Base-by-base conservation (phyloP, 768 basidiomycete species). In the Chalciporus sphaerocephalus region DNA sequence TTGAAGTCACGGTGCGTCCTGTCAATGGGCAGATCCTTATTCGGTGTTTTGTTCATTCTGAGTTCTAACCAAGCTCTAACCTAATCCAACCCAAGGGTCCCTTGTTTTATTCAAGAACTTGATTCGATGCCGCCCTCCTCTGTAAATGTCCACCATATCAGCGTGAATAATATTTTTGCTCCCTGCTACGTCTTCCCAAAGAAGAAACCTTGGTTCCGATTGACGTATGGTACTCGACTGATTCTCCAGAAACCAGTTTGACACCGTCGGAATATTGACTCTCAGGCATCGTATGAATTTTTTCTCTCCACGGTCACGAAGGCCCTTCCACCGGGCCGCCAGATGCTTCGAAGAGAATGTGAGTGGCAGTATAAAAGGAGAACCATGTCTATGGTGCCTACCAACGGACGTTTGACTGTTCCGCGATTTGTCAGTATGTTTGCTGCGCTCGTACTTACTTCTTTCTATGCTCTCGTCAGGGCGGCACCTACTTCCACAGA, bases 391-490 rank as follows among this genome's bases (percentile, higher is more conserved):
- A 9, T n/a, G n/a, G 20, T 11, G 25, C 17, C 27, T 27, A 2
- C 20, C 24, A 23, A 46, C 40, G 30, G 17, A 28, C 36, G 43
- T 40, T 18, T 16, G 16, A 18, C 17, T 39, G 38, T 27, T 40
- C 11, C 25, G 13, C 39, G 17, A 18, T 4, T 11, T 17, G 16
- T 40, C 12, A 15, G n/a, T 35, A 59, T 55, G 52, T 13, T 51
- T 22, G 9, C 39, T 17, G 18, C 45, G 34, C 22, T 57, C 6
- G 1, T 17, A 28, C 33, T 63, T 16, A 6, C 51, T 42, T 42
- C 56, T n/a, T 34, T 63, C 59, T 32, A 51, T 53, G 35, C 39
- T 22, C 24, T 60, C 20, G 24, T 23, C 16, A 30, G 27, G 42
- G 55, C 63, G 22, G 38, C 41, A 18, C 42, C 64, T 41, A 23